Evolutionary conservation across 2,329 filamentous ascomycete genomes (phyloP).

Genomic region (Spiromastix sp.): DNA sequence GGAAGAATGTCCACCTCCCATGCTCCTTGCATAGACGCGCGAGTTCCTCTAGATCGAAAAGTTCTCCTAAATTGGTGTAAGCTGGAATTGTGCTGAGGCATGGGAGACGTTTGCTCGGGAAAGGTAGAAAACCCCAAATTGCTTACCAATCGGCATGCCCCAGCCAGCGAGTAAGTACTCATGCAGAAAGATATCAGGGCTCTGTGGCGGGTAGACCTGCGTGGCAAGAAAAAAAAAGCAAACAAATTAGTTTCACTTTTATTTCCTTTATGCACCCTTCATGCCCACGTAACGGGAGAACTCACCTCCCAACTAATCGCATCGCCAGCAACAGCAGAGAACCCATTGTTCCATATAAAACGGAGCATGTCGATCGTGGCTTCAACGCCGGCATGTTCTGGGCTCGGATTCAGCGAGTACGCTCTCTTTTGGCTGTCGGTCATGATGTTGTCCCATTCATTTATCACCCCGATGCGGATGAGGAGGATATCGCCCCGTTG

Average conservation of each 20-base stretch:
- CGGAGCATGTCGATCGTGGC: constrained; percentile 40
- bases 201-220: constrained; percentile 33
- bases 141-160: constrained; percentile 39
- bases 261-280: neutral
- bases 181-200: constrained; percentile 31
- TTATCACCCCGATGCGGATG: constrained; percentile 33
- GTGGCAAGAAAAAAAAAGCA: too few species aligned
- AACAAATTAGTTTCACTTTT: too few species aligned
- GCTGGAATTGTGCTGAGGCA: constrained; percentile 3
- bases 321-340: constrained; percentile 49
- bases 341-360: constrained; percentile 51
- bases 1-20: constrained; percentile 40
- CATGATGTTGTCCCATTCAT: constrained; percentile 33
- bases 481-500: constrained; percentile 43
- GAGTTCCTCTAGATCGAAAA: constrained; percentile 37
- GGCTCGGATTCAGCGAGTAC: constrained; percentile 26
- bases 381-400: constrained; percentile 40
- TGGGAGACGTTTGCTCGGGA: neutral
- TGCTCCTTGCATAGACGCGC: constrained; percentile 25
- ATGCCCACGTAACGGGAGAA: too few species aligned
- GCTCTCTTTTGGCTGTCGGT: constrained; percentile 20
- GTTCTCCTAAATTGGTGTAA: constrained; percentile 25
- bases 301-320: constrained; percentile 44
- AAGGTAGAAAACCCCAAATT: constrained; percentile 19
- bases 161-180: constrained; percentile 42